Evolutionary conservation across 768 basidiomycete species (phyloP).

Genomic region (Rhizopogon roseolus): DNA sequence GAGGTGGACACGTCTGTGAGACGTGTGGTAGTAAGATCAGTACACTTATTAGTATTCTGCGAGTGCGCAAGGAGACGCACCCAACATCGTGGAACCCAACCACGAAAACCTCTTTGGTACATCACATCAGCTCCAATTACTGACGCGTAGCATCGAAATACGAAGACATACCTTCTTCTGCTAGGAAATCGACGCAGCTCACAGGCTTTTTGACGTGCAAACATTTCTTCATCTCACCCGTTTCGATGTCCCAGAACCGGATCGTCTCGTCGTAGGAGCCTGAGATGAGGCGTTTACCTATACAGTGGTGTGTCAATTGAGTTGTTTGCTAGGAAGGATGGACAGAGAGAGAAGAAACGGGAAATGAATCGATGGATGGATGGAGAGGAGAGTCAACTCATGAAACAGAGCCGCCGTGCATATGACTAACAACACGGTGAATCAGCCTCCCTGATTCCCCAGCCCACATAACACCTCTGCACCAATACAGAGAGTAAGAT

Average conservation of each 20-base stretch:
- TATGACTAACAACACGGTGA: too few species aligned
- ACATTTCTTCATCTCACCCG: constrained; percentile 66
- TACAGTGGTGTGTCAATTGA: background rate
- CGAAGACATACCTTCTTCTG: constrained; percentile 61
- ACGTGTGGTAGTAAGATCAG: background rate
- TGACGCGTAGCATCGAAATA: background rate
- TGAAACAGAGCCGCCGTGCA: background rate
- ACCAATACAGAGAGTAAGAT: too few species aligned
- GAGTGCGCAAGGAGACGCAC: constrained; percentile 34
- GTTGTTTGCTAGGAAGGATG: too few species aligned
- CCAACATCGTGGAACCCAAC: constrained; percentile 93
- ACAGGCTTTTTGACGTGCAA: constrained; percentile 85
- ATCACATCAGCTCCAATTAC: constrained; percentile 2
- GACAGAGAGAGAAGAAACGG: background rate
- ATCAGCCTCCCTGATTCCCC: background rate
- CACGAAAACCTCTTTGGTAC: constrained; percentile 70
- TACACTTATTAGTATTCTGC: background rate
- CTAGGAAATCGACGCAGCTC: constrained; percentile 83
- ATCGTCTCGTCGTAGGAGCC: constrained; percentile 93
- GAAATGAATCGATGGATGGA: background rate
- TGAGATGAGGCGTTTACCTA: constrained; percentile 76
- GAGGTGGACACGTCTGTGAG: constrained; percentile 72
- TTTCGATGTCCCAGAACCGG: constrained; percentile 83
- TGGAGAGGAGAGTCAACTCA: background rate
- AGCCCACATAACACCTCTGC: background rate